A percentile compares a stretch with the other conserved stretches of the same genome.
phyloP scores from a whole-genome alignment of 495 filamentous ascomycete species.

The Neurospora sublineolata region DNA sequence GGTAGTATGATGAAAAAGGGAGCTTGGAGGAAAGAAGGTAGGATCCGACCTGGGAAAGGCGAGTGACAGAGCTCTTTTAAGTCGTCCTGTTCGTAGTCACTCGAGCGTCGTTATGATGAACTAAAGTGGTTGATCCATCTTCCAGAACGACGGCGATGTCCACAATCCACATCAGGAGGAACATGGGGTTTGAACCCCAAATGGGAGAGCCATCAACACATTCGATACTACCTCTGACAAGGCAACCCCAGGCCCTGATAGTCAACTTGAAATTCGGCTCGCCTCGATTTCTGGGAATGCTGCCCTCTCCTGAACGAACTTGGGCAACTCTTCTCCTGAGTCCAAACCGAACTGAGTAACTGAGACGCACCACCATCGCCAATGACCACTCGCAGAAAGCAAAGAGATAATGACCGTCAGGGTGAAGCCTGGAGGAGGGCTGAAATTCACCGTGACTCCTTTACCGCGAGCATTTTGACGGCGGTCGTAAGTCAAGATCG shows the following conservation, averaged over 20 bases:
- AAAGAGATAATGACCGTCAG: neutral
- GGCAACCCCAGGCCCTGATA: neutral
- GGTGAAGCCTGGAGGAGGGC: neutral
- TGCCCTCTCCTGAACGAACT: neutral
- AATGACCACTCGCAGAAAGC: neutral
- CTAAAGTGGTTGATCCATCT: neutral
- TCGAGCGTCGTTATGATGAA: neutral
- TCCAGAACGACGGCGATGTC: neutral
- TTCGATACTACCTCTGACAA: neutral
- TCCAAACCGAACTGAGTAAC: neutral
- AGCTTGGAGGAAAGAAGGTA: neutral
- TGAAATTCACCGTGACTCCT: neutral
- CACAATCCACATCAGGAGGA: neutral
- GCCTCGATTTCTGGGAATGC: neutral
- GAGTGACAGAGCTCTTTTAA: neutral
- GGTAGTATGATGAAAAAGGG: neutral
- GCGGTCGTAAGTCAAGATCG: neutral
- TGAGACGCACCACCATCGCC: neutral
- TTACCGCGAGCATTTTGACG: neutral
- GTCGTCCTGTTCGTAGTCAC: neutral
- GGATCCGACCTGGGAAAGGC: neutral
- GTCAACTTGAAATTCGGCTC: neutral
- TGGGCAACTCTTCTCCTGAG: neutral
- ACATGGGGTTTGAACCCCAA: no score
- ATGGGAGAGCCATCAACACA: neutral